These are phyloP conservation scores for Hippophae rhamnoides DNA, from an alignment of 306 rosid species.

Conservation along the genomic window DNA sequence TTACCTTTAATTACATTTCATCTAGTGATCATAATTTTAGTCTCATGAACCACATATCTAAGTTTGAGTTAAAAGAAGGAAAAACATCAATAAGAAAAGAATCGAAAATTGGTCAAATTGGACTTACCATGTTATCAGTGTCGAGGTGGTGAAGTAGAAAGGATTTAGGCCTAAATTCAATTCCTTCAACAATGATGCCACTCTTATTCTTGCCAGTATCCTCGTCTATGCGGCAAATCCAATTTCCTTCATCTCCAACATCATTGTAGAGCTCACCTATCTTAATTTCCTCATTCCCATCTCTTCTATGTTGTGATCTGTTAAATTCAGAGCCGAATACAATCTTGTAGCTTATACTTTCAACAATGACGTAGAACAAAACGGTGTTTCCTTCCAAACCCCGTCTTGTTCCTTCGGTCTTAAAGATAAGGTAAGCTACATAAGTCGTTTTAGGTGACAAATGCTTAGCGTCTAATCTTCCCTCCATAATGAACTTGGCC, in stretches of 20 bases:
- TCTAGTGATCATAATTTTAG: too few species aligned
- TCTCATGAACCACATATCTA: too few species aligned
- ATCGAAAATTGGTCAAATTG: too few species aligned
- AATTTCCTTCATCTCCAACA: conserved; percentile 16
- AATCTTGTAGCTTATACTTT: neutral
- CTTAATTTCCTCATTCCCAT: conserved; percentile 25
- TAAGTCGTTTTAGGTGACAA: conserved; percentile 21
- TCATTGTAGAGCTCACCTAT: conserved; percentile 29
- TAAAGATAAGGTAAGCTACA: conserved; percentile 22
- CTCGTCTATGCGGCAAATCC: conserved; percentile 9
- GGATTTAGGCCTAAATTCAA: conserved; percentile 32
- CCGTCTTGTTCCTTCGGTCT: neutral
- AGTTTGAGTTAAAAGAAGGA: too few species aligned
- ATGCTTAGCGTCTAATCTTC: conserved; percentile 7
- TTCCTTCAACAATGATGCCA: conserved; percentile 29
- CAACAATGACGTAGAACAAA: too few species aligned
- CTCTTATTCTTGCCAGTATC: neutral
- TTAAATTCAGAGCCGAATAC: conserved; percentile 8
- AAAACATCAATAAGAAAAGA: too few species aligned
- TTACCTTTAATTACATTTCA: too few species aligned
- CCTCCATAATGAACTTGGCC: conserved; percentile 21
- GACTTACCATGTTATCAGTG: too few species aligned
- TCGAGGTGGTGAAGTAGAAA: too few species aligned
- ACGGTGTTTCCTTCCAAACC: too few species aligned
- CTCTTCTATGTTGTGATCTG: neutral